Conservation (phyloP, 345 rosid genomes). For the Linum tenue region DNA sequence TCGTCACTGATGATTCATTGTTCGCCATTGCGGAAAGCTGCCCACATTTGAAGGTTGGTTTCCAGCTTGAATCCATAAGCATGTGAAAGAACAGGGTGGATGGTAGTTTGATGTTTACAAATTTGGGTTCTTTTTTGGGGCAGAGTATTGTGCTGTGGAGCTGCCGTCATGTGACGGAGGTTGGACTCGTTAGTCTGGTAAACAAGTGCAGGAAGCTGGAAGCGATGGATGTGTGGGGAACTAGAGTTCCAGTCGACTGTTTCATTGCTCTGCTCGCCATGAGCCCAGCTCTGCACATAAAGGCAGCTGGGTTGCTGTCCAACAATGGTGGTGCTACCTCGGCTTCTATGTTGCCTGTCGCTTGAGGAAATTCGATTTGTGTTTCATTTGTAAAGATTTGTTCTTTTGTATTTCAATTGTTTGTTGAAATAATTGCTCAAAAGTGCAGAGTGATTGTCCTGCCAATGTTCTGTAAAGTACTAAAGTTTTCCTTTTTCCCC, state of each 20-base stretch:
- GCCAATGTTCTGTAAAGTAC: not conserved
- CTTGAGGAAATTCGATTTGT: conserved; percentile 13
- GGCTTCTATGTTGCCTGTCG: conserved; percentile 37
- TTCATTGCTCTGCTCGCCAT: conserved; percentile 49
- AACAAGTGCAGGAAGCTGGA: conserved; percentile 61
- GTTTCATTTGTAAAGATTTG: conserved; percentile 4
- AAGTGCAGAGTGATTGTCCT: not conserved
- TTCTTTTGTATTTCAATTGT: not conserved
- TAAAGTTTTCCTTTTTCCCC: not conserved
- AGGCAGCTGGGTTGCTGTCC: conserved; percentile 33
- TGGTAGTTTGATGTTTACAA: not conserved
- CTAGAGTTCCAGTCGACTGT: conserved; percentile 60
- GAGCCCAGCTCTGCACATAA: conserved; percentile 65
- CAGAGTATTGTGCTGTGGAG: conserved; percentile 80
- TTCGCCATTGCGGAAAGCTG: conserved; percentile 67
- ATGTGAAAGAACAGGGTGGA: not conserved
- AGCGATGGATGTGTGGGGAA: conserved; percentile 81
- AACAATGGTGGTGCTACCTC: conserved; percentile 24
- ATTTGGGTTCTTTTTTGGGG: not conserved
- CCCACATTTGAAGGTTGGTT: conserved; percentile 51
- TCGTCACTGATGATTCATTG: conserved; percentile 74
- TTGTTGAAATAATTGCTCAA: not conserved
- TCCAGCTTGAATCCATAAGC: too few relatives aligned
- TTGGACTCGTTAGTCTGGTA: conserved; percentile 56
- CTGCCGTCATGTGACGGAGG: conserved; percentile 79